Evolutionary conservation across 2,329 filamentous ascomycete species (phyloP), one percentile per base, ranked within the genome.

Genomic region (Neofusicoccum cordaticola): DNA sequence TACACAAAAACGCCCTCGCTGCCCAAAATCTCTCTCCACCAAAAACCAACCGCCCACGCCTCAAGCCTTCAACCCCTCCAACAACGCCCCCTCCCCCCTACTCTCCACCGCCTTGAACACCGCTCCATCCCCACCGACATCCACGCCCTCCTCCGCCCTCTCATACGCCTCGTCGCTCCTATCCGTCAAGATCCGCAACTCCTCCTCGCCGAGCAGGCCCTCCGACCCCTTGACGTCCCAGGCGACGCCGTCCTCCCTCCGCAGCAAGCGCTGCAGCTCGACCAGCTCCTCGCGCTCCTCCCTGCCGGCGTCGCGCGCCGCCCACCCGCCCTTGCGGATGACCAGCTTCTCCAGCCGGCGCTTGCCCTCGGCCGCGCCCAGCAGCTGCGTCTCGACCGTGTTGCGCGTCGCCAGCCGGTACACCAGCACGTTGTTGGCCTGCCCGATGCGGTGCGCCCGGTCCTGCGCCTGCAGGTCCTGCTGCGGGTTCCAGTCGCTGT

Each of bases 381-480:
- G 85, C 0, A 98, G 83, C 5, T 88, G 88, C 72, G 97, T 92
- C 74, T 99, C 95, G 0, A 99, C 92, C 0, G 95, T 98, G 8
- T 90, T 91, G 71, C 93, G 93, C 0, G 95, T 99, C 0, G 95
- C 94, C 39, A 99, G 88, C 1, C 95, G 90, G 77, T 96, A 99
- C 0, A 99, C 90, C 19, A 99, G 87, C 0, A 99, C 95, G 0
- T 95, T 95, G 2, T 89, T 85, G 0, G 89, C 97, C 76, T 99
- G 95, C 0, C 95, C 95, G 67, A 99, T 98, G 12, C 95, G 88
- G 74, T 99, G 95, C 0, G 92, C 93, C 4, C 95, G 91, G 73
- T 99, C 95, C 77, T 98, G 95, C 0, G 95, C 95, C 74, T 99
- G 95, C 0, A 99, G 83, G 75, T 99, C 95, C 73, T 97, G 94